Conservation (phyloP, 202 grass and related monocot species). For the Saccharum hybrid region DNA sequence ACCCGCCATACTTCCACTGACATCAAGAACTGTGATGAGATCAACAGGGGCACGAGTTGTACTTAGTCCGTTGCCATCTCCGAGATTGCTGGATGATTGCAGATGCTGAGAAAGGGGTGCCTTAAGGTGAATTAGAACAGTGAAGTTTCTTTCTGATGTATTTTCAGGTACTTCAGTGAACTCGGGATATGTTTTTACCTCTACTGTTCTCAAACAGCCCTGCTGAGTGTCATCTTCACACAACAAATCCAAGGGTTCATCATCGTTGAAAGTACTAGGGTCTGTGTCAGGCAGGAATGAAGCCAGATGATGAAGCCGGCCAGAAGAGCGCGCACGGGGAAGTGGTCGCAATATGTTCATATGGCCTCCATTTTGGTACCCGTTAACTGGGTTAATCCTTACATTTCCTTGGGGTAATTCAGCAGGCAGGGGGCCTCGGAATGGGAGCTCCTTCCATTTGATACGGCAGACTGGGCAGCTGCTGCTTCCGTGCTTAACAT, state of each 20-base stretch:
- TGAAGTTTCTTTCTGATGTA: conserved; percentile 69
- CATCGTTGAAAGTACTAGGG: conserved; percentile 66
- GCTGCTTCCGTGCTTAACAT: conserved; percentile 86
- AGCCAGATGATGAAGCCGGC: conserved; percentile 56
- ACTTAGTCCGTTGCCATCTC: conserved; percentile 32
- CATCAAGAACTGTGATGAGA: conserved; percentile 94
- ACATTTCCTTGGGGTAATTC: conserved; percentile 58
- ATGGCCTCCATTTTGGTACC: conserved; percentile 61
- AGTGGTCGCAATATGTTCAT: conserved; percentile 70
- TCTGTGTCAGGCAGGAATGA: conserved; percentile 64
- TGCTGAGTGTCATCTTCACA: conserved; percentile 44
- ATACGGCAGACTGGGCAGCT: conserved; percentile 76
- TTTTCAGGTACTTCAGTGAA: conserved; percentile 72
- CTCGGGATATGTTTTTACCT: conserved; percentile 76
- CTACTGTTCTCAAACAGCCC: conserved; percentile 57
- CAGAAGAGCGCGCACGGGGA: conserved; percentile 66
- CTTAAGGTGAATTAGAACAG: conserved; percentile 83
- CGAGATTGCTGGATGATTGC: conserved; percentile 19
- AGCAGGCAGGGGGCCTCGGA: conserved; percentile 51
- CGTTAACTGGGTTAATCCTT: conserved; percentile 65
- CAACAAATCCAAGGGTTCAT: conserved; percentile 71
- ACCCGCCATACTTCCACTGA: conserved; percentile 94
- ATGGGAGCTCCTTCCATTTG: conserved; percentile 89
- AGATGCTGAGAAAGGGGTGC: conserved; percentile 57
- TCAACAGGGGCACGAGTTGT: conserved; percentile 73